Base-by-base conservation (phyloP, 2,329 filamentous ascomycete genomes). In the Ophiostoma ulmi region DNA sequence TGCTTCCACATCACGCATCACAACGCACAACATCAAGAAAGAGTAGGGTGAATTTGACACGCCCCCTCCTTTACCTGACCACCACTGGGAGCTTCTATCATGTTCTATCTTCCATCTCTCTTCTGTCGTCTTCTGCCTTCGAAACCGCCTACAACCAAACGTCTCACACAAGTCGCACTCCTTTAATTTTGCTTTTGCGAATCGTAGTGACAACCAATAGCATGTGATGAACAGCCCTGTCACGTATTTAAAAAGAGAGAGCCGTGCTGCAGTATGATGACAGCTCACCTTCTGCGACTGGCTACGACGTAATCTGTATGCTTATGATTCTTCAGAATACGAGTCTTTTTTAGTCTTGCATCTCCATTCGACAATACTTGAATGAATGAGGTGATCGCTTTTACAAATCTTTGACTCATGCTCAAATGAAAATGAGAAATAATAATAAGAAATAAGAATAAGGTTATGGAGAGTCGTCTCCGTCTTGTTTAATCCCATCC, bases 171-270 rank as follows among this genome's bases (percentile, higher is more conserved):
- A 11, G 7, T 26, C 4, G 13, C 8, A 13, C n/a, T 58, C 52
- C 52, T 58, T 58, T 58, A 58, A 58, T 26, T 58, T 58, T 8
- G 22, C 44, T 48, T 39, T 39, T 48, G 44, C 11, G 20, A 3
- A 55, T 22, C 5, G 48, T 3, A 55, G 20, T 11, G 8, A 58
- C 22, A 26, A 14, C 22, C n/a, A 55, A n/a, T 20, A 22, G 52
- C 52, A 58, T 58, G 52, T 58, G 52, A 58, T 58, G n/a, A 6
- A 13, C 52, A 58, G 52, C n/a, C 52, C 52, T 58, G 52, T 58
- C 52, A 58, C 44, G 52, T 26, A 22, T 31, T 26, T 26, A 20
- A 44, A 13, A 44, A 44, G 41, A 48, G 44, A 20, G 17, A 48
- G 44, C 14, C 20, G 44, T 20, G 13, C 26, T 61, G 11, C n/a